Evolutionary conservation across 202 grass and related monocot genomes (phyloP).

Genomic region (Carex sylvatica): DNA sequence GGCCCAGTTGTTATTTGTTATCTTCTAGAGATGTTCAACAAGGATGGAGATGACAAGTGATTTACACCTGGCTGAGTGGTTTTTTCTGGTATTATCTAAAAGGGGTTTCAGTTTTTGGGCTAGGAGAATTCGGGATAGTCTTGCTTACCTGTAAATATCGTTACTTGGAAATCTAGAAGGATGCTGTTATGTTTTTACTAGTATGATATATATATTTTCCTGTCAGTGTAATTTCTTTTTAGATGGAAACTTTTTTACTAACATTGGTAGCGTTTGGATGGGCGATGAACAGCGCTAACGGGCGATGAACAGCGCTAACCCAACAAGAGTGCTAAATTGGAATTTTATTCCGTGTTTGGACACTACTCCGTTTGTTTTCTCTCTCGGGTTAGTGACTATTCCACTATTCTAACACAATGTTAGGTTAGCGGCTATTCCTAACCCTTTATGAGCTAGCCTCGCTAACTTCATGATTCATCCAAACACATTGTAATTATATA

Average conservation of each 20-base stretch:
- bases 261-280: background rate
- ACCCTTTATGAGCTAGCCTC: no score
- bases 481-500: background rate
- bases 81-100: background rate
- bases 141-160: background rate
- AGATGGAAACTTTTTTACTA: background rate
- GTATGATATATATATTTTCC: background rate
- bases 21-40: constrained; percentile 38
- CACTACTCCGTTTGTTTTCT: no score
- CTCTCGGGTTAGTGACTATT: no score
- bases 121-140: background rate
- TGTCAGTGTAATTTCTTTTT: background rate
- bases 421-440: no score
- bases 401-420: no score
- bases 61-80: background rate
- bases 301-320: no score
- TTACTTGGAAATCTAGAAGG: background rate
- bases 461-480: no score
- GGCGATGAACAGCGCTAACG: no score
- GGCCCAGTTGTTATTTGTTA: constrained; percentile 41
- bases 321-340: no score
- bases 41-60: constrained; percentile 53
- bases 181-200: background rate
- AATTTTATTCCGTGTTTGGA: no score
- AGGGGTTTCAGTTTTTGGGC: constrained; percentile 1